phyloP scores from a whole-genome alignment of 208 protist species.

The Porcisia hertigi region DNA sequence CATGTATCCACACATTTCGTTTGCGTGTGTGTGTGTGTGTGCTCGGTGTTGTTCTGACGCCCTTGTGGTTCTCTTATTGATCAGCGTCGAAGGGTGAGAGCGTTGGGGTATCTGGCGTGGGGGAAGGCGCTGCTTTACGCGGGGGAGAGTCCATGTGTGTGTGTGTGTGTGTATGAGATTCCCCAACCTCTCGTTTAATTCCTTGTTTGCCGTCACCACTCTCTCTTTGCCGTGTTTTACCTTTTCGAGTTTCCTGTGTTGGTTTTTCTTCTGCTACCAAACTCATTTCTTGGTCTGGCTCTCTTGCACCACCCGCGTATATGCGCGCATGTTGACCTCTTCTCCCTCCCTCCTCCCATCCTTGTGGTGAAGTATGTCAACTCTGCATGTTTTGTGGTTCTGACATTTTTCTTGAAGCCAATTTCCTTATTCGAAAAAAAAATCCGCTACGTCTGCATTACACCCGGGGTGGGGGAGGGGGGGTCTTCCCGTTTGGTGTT shows the following conservation, averaged over 20 bases:
- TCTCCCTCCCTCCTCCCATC: neutral
- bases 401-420: too few relatives aligned
- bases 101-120: neutral
- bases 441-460: too few relatives aligned
- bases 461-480: too few relatives aligned
- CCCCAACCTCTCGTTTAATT: neutral
- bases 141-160: neutral
- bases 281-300: neutral
- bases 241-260: neutral
- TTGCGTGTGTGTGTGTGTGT: too few relatives aligned
- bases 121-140: neutral
- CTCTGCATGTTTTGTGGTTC: neutral
- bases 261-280: neutral
- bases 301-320: neutral
- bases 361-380: too few relatives aligned
- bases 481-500: too few relatives aligned
- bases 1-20: too few relatives aligned
- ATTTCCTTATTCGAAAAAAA: too few relatives aligned
- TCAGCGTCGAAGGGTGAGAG: neutral
- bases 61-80: neutral
- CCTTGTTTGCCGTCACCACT: neutral
- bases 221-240: slow-evolving; percentile 3
- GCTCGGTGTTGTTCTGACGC: neutral
- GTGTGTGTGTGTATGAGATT: neutral
- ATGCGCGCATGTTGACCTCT: neutral